Conservation (phyloP, 192 early-diverging fungal genomes). For the Phlyctochytrium planicorne region DNA sequence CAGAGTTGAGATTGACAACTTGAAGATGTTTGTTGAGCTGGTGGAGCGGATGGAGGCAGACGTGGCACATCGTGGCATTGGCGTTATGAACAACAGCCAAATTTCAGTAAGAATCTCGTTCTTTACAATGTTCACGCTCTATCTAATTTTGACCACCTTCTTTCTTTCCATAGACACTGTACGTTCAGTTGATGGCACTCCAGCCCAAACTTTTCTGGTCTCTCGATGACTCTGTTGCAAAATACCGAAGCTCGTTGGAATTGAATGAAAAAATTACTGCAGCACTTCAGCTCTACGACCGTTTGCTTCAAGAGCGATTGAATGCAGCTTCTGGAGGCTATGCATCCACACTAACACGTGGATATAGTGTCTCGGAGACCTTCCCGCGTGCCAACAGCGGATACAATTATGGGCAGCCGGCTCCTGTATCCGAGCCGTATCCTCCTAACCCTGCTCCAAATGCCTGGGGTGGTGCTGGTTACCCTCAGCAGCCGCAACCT, state of each 20-base stretch:
- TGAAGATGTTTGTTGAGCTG: slow-evolving; percentile 86
- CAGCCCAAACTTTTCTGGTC: slow-evolving; percentile 79
- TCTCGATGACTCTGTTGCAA: slow-evolving; percentile 72
- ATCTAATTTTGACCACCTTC: not conserved
- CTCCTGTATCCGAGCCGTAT: not conserved
- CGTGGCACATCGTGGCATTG: slow-evolving; percentile 58
- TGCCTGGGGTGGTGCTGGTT: slow-evolving; percentile 1
- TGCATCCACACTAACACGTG: not conserved
- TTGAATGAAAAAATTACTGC: slow-evolving; percentile 79
- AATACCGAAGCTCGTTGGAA: slow-evolving; percentile 76
- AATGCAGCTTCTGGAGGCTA: slow-evolving; percentile 19
- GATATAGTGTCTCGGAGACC: slow-evolving; percentile 9
- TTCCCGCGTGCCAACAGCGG: slow-evolving; percentile 1
- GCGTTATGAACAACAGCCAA: slow-evolving; percentile 65
- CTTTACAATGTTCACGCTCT: too few relatives aligned
- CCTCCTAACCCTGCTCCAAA: not conserved
- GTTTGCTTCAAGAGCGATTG: slow-evolving; percentile 71
- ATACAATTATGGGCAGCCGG: slow-evolving; percentile 13
- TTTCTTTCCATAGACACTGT: slow-evolving; percentile 48
- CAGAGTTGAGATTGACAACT: slow-evolving; percentile 79
- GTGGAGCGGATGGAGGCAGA: slow-evolving; percentile 77
- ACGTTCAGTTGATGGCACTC: slow-evolving; percentile 82
- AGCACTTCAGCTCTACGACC: slow-evolving; percentile 85
- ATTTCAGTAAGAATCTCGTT: too few relatives aligned
- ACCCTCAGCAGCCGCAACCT: slow-evolving; percentile 16